Base-by-base conservation (phyloP, 2,329 filamentous ascomycete genomes). In the Ceratocystiopsis sp. region DNA sequence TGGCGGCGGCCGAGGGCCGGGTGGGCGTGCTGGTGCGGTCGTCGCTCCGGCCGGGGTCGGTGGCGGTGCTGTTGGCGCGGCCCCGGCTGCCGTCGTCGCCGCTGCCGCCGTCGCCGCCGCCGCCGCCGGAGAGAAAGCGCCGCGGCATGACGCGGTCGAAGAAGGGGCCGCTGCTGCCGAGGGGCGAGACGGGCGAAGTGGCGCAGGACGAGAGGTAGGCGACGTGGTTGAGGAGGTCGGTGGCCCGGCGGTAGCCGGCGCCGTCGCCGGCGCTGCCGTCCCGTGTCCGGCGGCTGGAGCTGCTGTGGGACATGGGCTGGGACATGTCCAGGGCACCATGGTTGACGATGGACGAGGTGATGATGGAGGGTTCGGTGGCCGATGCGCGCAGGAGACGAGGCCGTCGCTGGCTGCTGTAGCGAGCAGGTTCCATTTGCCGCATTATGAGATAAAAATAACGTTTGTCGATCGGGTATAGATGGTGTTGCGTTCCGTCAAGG, bases 351-450 rank as follows among this genome's bases (percentile, higher is more conserved):
- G 69, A 71, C 5, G 68, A 64, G 13, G 69, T 75, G 49, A 76
- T 67, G 33, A 76, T 67, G 25, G 70, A 73, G 4, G 73, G 71
- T 47, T 71, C 71, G 12, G 72, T 76, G 32, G 67, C 68, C 43
- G 63, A 65, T 25, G 72, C 68, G 46, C 73, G 63, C 37, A 75
- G 60, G 37, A 76, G 61, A 41, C 66, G 65, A 34, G 73, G 73
- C 46, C 71, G 63, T 49, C 68, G 61, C 45, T 61, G 57, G 45
- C 56, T 54, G 9, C 10, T 29, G 25, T 29, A 29, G 25, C 25
- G 25, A 29, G 25, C 25, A 29, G 25, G 25, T 4, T 29, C 25
- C 25, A 29, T 29, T 29, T 29, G 25, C 25, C 5, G 25, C 5
- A 29, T 29, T 4, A 10, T 29, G n/a, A 9, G 25, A 11, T 29